Base-by-base conservation (phyloP, 2,329 filamentous ascomycete species). In the Cadophora malorum region DNA sequence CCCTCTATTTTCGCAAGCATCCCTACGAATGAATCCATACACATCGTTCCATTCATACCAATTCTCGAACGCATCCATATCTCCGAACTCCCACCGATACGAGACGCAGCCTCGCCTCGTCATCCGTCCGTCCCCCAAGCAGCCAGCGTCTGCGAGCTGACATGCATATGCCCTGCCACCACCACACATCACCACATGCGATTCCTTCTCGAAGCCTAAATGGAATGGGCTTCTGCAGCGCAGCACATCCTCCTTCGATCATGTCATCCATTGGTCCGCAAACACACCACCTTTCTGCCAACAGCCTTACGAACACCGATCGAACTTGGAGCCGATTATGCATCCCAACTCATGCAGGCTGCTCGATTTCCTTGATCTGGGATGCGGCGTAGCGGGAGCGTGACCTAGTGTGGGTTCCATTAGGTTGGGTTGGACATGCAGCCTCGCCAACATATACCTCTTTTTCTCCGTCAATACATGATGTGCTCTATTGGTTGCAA, bases 161-260 rank as follows among this genome's bases (percentile, higher is more conserved):
- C 50, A 56, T 56, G 53, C 53, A 56, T 56, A 31, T 56, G 53
- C 53, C 21, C 53, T 56, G 53, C 28, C 33, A 56, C 53, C 53
- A 56, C 53, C 45, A 21, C 33, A 35, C 53, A 31, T 21, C 19
- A 56, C 53, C 53, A 56, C 53, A 56, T 56, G 28, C 28, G n/a
- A 38, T 21, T 35, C 19, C 53, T 56, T 56, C 33, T 35, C 53
- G 53, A 56, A 56, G 50, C 53, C 53, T 12, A 14, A 38, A 56
- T 56, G 6, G 45, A 49, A 49, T 49, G 45, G 45, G 16, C n/a
- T 38, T 38, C 19, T 56, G 28, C 53, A 38, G 31, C 53, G 19
- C 53, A 35, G 10, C 31, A 23, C 25, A 53, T 1, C 25, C 50
- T 23, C 31, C 6, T 28, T 56, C 16, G 23, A 55, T 35, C 12